phyloP scores from a whole-genome alignment of 305 asterid species.

The Striga hermonthica region DNA sequence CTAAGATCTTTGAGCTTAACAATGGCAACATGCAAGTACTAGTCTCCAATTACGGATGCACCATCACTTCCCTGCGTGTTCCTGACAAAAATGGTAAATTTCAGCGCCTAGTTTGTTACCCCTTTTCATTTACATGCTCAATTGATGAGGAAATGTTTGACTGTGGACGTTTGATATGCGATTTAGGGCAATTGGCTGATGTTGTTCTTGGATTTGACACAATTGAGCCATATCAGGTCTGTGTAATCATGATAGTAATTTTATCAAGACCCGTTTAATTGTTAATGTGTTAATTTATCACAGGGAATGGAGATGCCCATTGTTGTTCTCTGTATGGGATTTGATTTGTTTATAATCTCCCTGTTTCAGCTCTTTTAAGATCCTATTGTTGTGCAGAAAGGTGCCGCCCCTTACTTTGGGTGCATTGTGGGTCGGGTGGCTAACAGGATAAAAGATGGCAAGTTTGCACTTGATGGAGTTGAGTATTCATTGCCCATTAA shows the following conservation, averaged over 20 bases:
- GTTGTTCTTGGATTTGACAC: conserved; percentile 97
- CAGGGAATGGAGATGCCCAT: conserved; percentile 5
- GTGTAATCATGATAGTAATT: conserved; percentile 5
- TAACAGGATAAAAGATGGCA: conserved; percentile 88
- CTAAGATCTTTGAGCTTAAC: conserved; percentile 79
- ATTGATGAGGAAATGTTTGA: background rate
- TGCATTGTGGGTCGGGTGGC: conserved; percentile 99
- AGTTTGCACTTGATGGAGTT: conserved; percentile 70
- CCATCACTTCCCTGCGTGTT: conserved; percentile 77
- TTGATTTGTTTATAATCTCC: background rate
- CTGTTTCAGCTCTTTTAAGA: background rate
- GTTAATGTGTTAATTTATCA: background rate
- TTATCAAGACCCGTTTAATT: conserved; percentile 6
- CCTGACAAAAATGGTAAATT: conserved; percentile 81
- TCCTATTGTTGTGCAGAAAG: conserved; percentile 55
- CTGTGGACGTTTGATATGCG: conserved; percentile 19
- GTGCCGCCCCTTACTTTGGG: conserved; percentile 83
- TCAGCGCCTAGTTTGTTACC: background rate
- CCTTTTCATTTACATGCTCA: background rate
- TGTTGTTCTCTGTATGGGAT: conserved; percentile 20
- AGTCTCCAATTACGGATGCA: conserved; percentile 83
- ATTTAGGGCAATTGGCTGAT: conserved; percentile 78
- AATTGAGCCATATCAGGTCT: conserved; percentile 80
- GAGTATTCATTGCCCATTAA: conserved; percentile 68
- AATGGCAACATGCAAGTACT: conserved; percentile 73